phyloP scores from a whole-genome alignment of 2,329 filamentous ascomycete genomes.

The Cladophialophora carrionii region DNA sequence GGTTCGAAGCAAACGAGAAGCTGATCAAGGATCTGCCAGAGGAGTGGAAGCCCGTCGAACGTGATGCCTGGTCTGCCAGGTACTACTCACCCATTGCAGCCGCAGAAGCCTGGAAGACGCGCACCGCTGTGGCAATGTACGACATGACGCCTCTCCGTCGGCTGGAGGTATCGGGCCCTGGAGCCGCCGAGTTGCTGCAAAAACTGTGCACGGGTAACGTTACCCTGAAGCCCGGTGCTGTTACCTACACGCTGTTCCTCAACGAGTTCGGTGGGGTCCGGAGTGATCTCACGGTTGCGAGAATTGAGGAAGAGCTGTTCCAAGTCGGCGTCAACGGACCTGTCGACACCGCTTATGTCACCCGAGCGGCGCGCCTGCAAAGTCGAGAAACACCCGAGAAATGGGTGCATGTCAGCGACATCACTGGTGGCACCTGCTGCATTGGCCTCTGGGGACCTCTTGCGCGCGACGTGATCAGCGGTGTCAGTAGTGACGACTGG shows the following conservation, averaged over 20 bases:
- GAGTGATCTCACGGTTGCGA: slow-evolving; percentile 61
- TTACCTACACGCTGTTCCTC: slow-evolving; percentile 62
- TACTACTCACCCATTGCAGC: slow-evolving; percentile 63
- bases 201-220: slow-evolving; percentile 48
- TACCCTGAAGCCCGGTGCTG: slow-evolving; percentile 51
- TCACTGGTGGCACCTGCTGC: slow-evolving; percentile 63
- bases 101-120: slow-evolving; percentile 67
- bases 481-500: slow-evolving; percentile 40
- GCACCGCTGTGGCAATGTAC: slow-evolving; percentile 64
- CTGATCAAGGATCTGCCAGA: slow-evolving; percentile 57
- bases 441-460: slow-evolving; percentile 66
- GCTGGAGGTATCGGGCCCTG: slow-evolving; percentile 62
- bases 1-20: slow-evolving; percentile 61
- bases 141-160: slow-evolving; percentile 65
- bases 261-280: slow-evolving; percentile 58
- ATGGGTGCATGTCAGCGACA: slow-evolving; percentile 59
- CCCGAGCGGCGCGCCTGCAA: slow-evolving; percentile 57
- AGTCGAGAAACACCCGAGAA: slow-evolving; percentile 46
- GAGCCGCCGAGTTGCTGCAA: slow-evolving; percentile 59
- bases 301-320: slow-evolving; percentile 52
- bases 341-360: slow-evolving; percentile 59
- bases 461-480: slow-evolving; percentile 56
- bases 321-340: slow-evolving; percentile 63
- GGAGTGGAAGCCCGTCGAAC: slow-evolving; percentile 59
- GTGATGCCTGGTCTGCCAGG: slow-evolving; percentile 62